Base-by-base conservation (phyloP, 257 asterid genomes). In the Voacanga thouarsii region DNA sequence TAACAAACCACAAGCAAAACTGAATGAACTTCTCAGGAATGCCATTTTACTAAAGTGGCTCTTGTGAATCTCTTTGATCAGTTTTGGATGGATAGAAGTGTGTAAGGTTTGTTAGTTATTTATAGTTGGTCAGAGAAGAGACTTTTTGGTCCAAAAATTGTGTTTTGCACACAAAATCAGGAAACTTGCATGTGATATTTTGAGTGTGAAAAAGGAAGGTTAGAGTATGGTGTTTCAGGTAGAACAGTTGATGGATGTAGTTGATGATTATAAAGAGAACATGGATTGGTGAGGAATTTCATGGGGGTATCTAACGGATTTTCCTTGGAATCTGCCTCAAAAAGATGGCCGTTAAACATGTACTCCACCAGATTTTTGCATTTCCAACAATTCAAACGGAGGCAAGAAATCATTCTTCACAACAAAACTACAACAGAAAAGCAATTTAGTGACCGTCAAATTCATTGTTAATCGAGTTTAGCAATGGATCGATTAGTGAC, bases 101-200 rank as follows among this genome's bases (percentile, higher is more conserved):
- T 71, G 72, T 43, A 6, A 57, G 44, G 19, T 7, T 26, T 26
- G 51, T 19, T 16, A 72, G 64, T 28, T 78, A 78, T 16, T 45
- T 60, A 47, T 63, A 63, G 72, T 75, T 57, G 69, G 1, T 1
- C 21, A 43, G 71, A 24, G 53, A n/a, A 50, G 57, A 44, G 12
- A 3, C 10, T 30, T n/a, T n/a, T 41, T 55, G 65, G 37, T 16
- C 49, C 3, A 41, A 45, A 68, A 43, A 12, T 78, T 43, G 81
- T 71, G 12, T 71, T 47, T 71, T 71, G 81, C 53, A 71, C 72
- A 8, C 14, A 56, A 78, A 78, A 70, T 10, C 47, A 10, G 33
- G 61, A 45, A 21, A 72, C 81, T 44, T 71, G 19, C 71, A 45
- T 30, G 47, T 49, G 71, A 6, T 26, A 4, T n/a, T 51, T 50